Base-by-base conservation (phyloP, 2,329 filamentous ascomycete genomes). In the Colletotrichum sp. region DNA sequence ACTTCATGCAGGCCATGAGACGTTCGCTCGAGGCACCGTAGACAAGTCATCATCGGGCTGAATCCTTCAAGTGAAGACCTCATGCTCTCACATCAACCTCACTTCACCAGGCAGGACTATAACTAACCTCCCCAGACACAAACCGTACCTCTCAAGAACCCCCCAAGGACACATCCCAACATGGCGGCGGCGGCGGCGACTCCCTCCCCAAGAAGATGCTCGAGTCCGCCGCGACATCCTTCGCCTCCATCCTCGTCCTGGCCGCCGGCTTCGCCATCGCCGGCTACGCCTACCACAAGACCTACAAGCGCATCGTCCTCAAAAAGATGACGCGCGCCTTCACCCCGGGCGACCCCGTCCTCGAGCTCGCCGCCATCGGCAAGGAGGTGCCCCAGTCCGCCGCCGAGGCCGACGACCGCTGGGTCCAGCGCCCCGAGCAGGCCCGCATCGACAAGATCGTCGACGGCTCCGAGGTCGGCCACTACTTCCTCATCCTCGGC, bases 271-370 rank as follows among this genome's bases (percentile, higher is more conserved):
- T 93, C 80, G 89, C 87, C 61, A 80, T 90, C 29, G 94, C 95
- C 8, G 95, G 93, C 29, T 96, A 95, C 83, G 89, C 90, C 64
- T 98, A 97, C 82, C 95, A 97, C 84, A 92, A 90, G 80, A 92
- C 91, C 82, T 99, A 99, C 90, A 99, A 99, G 87, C 90, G 93
- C 85, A 86, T 98, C 72, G 95, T 99, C 32, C 88, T 99, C n/a
- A 87, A 93, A 78, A 99, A 99, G 86, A 99, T 99, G 89, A 92
- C 95, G 79, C 94, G 94, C 80, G 97, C 97, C 29, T 99, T 99
- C 84, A 90, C 94, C 74, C 96, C 96, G 2, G 97, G 97, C 13
- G 97, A 99, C 83, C 96, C 96, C 1, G 95, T 96, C 30, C 91
- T 96, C 22, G 96, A 95, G 73, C 87, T 98, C 62, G 95, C 95